Evolutionary conservation across 345 rosid species (phyloP).

Genomic region (Acer saccharum): DNA sequence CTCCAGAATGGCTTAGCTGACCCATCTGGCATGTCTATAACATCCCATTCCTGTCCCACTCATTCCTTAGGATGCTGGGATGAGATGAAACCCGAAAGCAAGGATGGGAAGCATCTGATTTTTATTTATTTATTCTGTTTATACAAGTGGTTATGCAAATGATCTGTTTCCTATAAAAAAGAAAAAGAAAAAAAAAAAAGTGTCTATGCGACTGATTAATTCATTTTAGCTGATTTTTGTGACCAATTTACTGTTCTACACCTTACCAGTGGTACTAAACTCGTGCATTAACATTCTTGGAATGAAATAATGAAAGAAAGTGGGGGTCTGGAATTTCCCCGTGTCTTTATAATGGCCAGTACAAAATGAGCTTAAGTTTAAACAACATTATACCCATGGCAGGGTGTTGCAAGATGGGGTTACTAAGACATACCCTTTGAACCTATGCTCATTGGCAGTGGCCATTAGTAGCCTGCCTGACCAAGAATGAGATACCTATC

Average conservation of each 20-base stretch:
- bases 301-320: background rate
- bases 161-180: background rate
- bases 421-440: background rate
- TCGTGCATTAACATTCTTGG: background rate
- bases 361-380: background rate
- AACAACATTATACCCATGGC: background rate
- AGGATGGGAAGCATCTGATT: background rate
- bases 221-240: background rate
- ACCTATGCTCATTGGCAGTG: background rate
- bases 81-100: slow-evolving; percentile 3
- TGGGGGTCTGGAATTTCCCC: background rate
- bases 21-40: background rate
- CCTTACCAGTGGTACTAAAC: background rate
- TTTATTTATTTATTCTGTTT: slow-evolving; percentile 9
- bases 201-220: background rate
- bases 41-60: background rate
- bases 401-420: background rate
- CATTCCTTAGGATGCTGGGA: background rate
- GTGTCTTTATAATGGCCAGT: no score
- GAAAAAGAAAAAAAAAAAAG: background rate
- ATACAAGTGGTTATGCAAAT: background rate
- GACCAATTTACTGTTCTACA: background rate
- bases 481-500: background rate
- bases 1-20: slow-evolving; percentile 9
- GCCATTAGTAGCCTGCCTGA: background rate